Base-by-base conservation (phyloP, 2,329 filamentous ascomycete genomes). In the Apiospora kogelbergensis region DNA sequence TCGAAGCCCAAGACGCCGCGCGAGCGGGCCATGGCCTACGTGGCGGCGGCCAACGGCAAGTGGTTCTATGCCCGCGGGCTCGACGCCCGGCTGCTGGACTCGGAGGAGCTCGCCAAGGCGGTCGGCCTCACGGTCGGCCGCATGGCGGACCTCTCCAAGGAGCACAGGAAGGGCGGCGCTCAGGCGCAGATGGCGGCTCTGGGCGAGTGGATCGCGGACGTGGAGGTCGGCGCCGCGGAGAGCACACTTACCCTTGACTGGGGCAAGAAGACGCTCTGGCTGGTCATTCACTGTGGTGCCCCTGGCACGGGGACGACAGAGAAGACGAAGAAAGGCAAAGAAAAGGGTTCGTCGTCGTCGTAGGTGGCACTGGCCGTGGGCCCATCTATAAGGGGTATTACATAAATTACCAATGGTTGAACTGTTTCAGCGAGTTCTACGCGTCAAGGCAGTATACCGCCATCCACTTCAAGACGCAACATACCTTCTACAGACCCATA, bases 41-140 rank as follows among this genome's bases (percentile, higher is more conserved):
- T 80, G 0, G 74, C 76, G 3, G 81, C 82, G 0, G 83, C 82
- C 0, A 84, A 84, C 66, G 73, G 74, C 60, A 77, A 84, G 68
- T 85, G 83, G 84, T 70, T 86, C 13, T 70, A 76, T 20, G 71
- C 73, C 22, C 75, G 84, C 3, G 81, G 82, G 0, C 72, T 85
- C 2, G 73, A 80, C 11, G 81, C 81, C 0, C 73, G 71, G 7
- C 42, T 84, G 26, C 65, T 83, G 3, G 79, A 81, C 57, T 74
- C 78, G 33, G 37, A 46, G 22, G 73, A 76, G 70, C 72, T 78
- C 33, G 53, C 68, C 17, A 63, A 65, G 17, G 44, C 41, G 22
- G 26, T 69, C 15, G 57, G 75, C 1, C 70, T 70, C 7, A 6
- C 73, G 10, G 74, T 81, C 1, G 78, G 82, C 3, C 79, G 78